Conservation (phyloP, 768 basidiomycete genomes). For the Mycena chlorophos region DNA sequence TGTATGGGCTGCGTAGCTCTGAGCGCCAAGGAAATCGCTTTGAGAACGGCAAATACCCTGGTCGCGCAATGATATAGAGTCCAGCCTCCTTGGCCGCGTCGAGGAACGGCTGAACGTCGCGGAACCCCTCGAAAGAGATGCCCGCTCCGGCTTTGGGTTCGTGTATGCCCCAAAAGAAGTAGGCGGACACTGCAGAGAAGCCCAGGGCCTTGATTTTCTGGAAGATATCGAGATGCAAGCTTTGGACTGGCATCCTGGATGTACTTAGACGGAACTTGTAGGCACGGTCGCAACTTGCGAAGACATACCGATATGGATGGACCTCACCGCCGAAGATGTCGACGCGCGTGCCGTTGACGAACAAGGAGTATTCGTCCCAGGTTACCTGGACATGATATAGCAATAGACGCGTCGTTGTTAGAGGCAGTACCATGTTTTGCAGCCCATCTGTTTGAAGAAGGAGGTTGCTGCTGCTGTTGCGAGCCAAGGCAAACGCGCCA, state of each 20-base stretch:
- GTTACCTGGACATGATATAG: conserved; percentile 33
- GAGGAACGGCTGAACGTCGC: conserved; percentile 55
- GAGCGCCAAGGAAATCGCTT: background rate
- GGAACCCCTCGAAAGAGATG: conserved; percentile 54
- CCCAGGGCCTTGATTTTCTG: conserved; percentile 50
- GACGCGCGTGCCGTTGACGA: conserved; percentile 43
- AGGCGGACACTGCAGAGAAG: conserved; percentile 46
- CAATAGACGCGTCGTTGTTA: background rate
- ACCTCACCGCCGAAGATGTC: conserved; percentile 46
- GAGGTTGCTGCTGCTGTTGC: background rate
- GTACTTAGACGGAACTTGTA: background rate
- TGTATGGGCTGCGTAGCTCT: conserved; percentile 37
- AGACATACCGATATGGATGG: conserved; percentile 42
- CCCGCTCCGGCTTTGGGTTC: conserved; percentile 46
- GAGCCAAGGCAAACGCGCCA: background rate
- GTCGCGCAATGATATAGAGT: conserved; percentile 56
- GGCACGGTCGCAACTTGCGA: background rate
- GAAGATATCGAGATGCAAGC: conserved; percentile 44
- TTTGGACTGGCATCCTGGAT: conserved; percentile 45
- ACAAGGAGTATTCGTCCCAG: conserved; percentile 45
- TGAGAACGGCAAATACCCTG: conserved; percentile 35
- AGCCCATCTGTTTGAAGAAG: conserved; percentile 27
- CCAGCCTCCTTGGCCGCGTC: conserved; percentile 56
- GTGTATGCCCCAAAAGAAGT: conserved; percentile 45
- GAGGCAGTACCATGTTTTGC: conserved; percentile 35